Base-by-base conservation (phyloP, 2,329 filamentous ascomycete genomes). In the Capronia coronata region DNA sequence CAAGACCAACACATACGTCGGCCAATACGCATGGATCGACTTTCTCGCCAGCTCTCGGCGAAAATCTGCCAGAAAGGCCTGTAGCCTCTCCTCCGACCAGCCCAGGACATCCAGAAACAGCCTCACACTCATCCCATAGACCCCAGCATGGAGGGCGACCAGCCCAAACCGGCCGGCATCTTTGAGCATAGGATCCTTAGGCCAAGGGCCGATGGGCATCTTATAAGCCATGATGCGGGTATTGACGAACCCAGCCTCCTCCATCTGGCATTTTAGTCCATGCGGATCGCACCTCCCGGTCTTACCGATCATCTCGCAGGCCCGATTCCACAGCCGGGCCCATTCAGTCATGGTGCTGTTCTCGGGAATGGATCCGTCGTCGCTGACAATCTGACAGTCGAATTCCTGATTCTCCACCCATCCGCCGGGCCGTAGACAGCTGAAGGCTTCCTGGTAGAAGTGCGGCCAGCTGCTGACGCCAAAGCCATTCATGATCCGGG, bases 381-480 rank as follows among this genome's bases (percentile, higher is more conserved):
- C 54, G 35, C 44, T 48, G 9, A 18, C 16, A 16, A 41, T 21
- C 16, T 46, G 46, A 6, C 54, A 43, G 42, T 70, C 68, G 46
- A 65, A 57, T 21, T 73, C 64, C 21, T 64, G 59, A 30, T 61
- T 61, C 43, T 75, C 71, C 13, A 73, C 61, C 59, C 63, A 71
- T 13, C 70, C 72, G 16, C 69, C 72, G 0, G 71, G 70, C 9
- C 60, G 46, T n/a, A 53, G 59, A 37, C 58, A 56, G 4, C 56
- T 44, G 37, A 59, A 61, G 35, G 59, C 46, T 34, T 55, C 39
- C n/a, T 43, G 38, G 46, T 45, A 49, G 16, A 45, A 52, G 34
- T 49, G 42, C 9, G 69, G 69, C 77, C 78, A 82, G 58, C 81
- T 71, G 43, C 71, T 74, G 50, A 82, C 74, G 1, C 73, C 75